Conservation (phyloP, 306 rosid genomes). For the Delonix regia region DNA sequence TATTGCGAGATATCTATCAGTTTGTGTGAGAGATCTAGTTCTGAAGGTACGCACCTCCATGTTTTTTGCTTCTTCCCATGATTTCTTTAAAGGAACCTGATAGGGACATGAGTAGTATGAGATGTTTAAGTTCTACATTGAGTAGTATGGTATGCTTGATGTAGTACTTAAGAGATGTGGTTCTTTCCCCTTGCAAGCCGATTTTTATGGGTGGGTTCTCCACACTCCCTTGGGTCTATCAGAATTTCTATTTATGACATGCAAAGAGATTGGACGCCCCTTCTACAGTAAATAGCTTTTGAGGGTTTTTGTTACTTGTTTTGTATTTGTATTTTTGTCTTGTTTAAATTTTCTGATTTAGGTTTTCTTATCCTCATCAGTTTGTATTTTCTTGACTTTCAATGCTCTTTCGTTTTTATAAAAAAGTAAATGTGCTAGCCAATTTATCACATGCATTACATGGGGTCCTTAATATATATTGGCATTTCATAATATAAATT, state of each 20-base stretch:
- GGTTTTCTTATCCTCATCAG: not conserved
- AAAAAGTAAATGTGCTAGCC: not conserved
- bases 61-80: not conserved
- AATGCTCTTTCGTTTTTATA: not conserved
- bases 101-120: too few species aligned
- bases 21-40: slow-evolving; percentile 70
- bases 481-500: not conserved
- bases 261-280: not conserved
- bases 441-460: not conserved
- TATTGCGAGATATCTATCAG: slow-evolving; percentile 77
- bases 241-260: not conserved
- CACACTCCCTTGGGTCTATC: too few species aligned
- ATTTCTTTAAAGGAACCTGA: not conserved
- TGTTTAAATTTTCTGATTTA: not conserved
- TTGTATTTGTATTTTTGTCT: not conserved
- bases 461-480: not conserved
- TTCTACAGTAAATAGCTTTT: not conserved
- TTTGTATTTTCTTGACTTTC: not conserved
- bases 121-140: too few species aligned
- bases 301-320: not conserved
- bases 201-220: too few species aligned
- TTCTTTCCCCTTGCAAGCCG: too few species aligned
- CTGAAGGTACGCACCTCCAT: slow-evolving; percentile 63
- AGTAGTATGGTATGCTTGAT: too few species aligned
- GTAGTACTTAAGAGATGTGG: too few species aligned